Percentiles rank a stretch among this genome's conserved stretches.
phyloP scores from a whole-genome alignment of 2,329 filamentous ascomycete genomes.

The Ascomycota sp. region DNA sequence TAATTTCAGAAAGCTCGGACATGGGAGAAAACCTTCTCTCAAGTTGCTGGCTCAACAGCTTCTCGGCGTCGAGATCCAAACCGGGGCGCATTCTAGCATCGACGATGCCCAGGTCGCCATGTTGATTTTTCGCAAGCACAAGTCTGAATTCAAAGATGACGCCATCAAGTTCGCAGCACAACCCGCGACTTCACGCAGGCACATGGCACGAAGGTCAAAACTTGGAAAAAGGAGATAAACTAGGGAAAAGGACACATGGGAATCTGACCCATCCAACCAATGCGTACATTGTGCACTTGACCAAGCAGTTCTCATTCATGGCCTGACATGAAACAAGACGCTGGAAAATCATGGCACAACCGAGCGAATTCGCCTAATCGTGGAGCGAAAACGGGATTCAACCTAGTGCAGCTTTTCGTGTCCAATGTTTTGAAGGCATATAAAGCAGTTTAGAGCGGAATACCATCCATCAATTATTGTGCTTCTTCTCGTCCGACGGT shows the following conservation, averaged over 20 bases:
- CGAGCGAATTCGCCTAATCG: too few species aligned
- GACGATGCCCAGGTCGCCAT: constrained; percentile 79
- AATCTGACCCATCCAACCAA: neutral
- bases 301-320: too few species aligned
- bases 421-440: constrained; percentile 7
- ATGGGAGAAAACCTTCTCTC: constrained; percentile 50
- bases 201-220: constrained; percentile 23
- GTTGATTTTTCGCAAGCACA: constrained; percentile 68
- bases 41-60: constrained; percentile 35
- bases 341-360: too few species aligned
- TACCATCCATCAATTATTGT: constrained; percentile 47
- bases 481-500: constrained; percentile 46
- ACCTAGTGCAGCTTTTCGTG: neutral
- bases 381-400: neutral
- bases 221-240: constrained; percentile 3
- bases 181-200: too few species aligned
- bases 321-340: too few species aligned
- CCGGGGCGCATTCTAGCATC: constrained; percentile 43
- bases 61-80: constrained; percentile 41
- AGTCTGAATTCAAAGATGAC: constrained; percentile 73
- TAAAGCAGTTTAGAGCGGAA: constrained; percentile 32
- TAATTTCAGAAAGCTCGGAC: constrained; percentile 48
- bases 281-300: too few species aligned
- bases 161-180: constrained; percentile 39
- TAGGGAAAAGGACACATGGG: neutral